Evolutionary conservation across 768 basidiomycete species (phyloP), one percentile per base, ranked within the genome.

Genomic region (Tubosaeta sp.): DNA sequence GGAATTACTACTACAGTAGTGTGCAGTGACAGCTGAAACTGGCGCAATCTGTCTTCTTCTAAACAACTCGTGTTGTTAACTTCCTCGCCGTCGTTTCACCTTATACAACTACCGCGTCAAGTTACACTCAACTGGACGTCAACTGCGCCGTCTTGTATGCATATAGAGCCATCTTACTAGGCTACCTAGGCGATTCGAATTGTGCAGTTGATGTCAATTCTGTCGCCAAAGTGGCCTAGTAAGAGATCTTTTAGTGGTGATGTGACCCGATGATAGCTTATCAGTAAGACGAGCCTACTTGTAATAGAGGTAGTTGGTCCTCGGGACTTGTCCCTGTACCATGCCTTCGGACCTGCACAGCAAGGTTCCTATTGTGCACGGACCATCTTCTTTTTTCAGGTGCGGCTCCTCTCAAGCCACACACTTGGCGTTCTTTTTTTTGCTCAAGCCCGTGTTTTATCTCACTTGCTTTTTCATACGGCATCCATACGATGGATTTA

Each of bases 401-500:
- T 50, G 31, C 37, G 16, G 16, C 38, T 38, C 17, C 13, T 9
- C 29, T 4, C 29, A 29, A 9, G 29, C 29, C 29, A 29, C 4
- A 9, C 9, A 29, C 29, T 9, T 29, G 22, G 22, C 22, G 3
- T 22, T 22, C 22, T 29, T 29, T 29, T 29, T 29, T 29, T 29
- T 9, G 29, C 29, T 29, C 29, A 29, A 29, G 6, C 29, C 9
- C 9, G 29, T 29, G 29, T 22, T 43, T 9, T 43, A 34, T 48
- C 48, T 42, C 27, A 33, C 22, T 22, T 27, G 27, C 33, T 16
- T 26, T 29, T 52, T 32, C 25, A 26, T 26, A 19, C 44, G 3
- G 5, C 11, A 19, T 3, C 11, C 19, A 19, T 25, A 52, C 43
- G 22, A 75, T 75, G 72, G 74, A 75, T 59, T 52, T 73, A 5